Evolutionary conservation across 371 early-diverging fungal species (phyloP).

Genomic region (Conidiobolus incongruus): DNA sequence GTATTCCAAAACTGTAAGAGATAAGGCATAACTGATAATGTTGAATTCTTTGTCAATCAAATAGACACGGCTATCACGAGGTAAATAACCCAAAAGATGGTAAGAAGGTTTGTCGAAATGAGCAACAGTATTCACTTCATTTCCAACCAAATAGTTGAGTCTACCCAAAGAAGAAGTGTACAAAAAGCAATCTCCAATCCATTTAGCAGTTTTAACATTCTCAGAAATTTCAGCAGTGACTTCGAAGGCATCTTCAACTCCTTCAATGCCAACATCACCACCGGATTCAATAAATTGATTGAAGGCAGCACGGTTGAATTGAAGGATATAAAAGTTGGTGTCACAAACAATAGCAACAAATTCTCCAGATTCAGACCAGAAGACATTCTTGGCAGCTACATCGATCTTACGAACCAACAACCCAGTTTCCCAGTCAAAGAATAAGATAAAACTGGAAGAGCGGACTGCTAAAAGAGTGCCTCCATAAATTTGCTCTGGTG

Average conservation of each 20-base stretch:
- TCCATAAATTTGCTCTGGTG: constrained; percentile 84
- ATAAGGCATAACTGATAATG: constrained; percentile 72
- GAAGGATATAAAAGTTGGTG: constrained; percentile 77
- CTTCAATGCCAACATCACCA: constrained; percentile 63
- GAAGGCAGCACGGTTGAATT: constrained; percentile 72
- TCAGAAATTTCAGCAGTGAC: constrained; percentile 82
- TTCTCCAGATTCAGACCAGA: constrained; percentile 89
- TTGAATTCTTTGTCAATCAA: constrained; percentile 83
- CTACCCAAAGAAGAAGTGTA: constrained; percentile 78
- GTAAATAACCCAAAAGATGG: constrained; percentile 70
- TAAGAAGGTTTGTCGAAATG: constrained; percentile 85
- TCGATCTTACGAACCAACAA: constrained; percentile 82
- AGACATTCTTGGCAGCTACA: constrained; percentile 56
- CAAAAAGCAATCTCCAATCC: constrained; percentile 97
- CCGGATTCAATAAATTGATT: constrained; percentile 48
- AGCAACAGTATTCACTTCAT: constrained; percentile 71
- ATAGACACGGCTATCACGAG: constrained; percentile 81
- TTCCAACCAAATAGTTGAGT: constrained; percentile 85
- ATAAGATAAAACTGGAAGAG: constrained; percentile 36
- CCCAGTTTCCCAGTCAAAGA: constrained; percentile 93
- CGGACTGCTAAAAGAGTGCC: constrained; percentile 81
- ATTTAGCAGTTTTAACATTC: constrained; percentile 71
- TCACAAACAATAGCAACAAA: constrained; percentile 78
- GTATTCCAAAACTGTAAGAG: constrained; percentile 82
- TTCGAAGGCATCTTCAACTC: constrained; percentile 88